Percentiles rank a stretch among this genome's conserved stretches.
phyloP scores from a whole-genome alignment of 2,329 filamentous ascomycete genomes.

The Pestalotiopsis sp. region DNA sequence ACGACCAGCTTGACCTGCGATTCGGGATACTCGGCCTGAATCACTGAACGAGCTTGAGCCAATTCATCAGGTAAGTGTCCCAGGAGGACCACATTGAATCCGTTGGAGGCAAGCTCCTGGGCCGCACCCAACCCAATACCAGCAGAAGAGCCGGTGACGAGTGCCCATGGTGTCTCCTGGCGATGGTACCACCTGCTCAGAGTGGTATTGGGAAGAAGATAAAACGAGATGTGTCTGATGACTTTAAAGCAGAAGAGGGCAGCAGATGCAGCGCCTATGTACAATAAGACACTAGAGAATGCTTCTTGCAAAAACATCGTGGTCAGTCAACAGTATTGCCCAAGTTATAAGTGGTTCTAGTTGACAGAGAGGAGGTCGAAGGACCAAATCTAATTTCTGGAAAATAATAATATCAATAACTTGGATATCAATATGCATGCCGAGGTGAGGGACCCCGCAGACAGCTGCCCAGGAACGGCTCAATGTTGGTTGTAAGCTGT shows the following conservation, averaged over 20 bases:
- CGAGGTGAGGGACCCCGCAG: no score
- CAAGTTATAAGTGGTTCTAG: no score
- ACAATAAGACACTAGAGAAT: neutral
- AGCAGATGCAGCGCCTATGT: neutral
- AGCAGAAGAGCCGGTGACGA: constrained; percentile 38
- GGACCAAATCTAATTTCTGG: no score
- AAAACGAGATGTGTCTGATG: neutral
- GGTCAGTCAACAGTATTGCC: no score
- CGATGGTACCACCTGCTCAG: neutral
- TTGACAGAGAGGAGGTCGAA: no score
- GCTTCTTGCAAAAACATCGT: neutral
- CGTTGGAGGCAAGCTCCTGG: constrained; percentile 32
- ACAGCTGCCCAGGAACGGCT: no score
- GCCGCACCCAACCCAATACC: constrained; percentile 38
- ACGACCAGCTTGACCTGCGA: constrained; percentile 31
- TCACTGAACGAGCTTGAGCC: constrained; percentile 24
- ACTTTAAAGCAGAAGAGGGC: neutral
- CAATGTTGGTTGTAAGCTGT: no score
- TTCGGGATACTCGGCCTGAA: constrained; percentile 24
- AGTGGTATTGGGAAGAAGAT: neutral
- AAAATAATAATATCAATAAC: no score
- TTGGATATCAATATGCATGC: no score
- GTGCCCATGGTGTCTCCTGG: constrained; percentile 22
- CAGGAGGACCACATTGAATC: constrained; percentile 37
- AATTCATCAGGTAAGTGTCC: constrained; percentile 34